Evolutionary conservation across 202 grass and related monocot species (phyloP).

Genomic region (Panicum hallii): DNA sequence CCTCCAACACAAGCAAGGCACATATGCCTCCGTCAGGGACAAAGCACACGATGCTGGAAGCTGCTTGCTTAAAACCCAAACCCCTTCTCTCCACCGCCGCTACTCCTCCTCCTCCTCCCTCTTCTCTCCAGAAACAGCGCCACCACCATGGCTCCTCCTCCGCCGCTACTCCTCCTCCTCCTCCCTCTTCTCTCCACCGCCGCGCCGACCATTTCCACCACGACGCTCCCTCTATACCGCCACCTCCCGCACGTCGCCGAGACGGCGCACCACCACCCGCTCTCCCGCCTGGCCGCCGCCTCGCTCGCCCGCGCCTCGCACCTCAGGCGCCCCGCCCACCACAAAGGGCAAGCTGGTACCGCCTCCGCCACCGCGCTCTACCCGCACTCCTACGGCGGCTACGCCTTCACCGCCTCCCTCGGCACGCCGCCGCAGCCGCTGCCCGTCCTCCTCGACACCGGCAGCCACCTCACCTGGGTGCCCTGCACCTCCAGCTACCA

Average conservation of each 20-base stretch:
- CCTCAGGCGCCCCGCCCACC: conserved; percentile 35
- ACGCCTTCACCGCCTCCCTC: conserved; percentile 72
- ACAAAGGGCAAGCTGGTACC: neutral
- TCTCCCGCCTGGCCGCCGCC: conserved; percentile 55
- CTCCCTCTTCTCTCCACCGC: neutral
- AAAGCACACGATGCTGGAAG: neutral
- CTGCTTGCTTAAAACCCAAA: neutral
- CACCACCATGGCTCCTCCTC: conserved; percentile 29
- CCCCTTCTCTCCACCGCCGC: neutral
- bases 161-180: neutral
- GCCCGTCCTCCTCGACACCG: conserved; percentile 81
- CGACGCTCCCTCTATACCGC: conserved; percentile 50
- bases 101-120: conserved; percentile 13
- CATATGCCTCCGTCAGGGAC: conserved; percentile 2
- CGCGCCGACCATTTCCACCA: neutral
- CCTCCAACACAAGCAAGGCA: conserved; percentile 36
- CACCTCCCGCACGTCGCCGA: conserved; percentile 25
- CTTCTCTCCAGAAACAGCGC: neutral
- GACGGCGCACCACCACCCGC: conserved; percentile 29
- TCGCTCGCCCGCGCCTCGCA: conserved; percentile 63
- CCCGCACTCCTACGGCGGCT: conserved; percentile 90
- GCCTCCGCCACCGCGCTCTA: conserved; percentile 42
- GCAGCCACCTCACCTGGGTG: conserved; percentile 77
- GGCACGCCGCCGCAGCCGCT: conserved; percentile 73
- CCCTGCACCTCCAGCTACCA: conserved; percentile 78